Evolutionary conservation across 2,329 filamentous ascomycete species (phyloP), one percentile per base, ranked within the genome.

Genomic region (Diplodia mutila): DNA sequence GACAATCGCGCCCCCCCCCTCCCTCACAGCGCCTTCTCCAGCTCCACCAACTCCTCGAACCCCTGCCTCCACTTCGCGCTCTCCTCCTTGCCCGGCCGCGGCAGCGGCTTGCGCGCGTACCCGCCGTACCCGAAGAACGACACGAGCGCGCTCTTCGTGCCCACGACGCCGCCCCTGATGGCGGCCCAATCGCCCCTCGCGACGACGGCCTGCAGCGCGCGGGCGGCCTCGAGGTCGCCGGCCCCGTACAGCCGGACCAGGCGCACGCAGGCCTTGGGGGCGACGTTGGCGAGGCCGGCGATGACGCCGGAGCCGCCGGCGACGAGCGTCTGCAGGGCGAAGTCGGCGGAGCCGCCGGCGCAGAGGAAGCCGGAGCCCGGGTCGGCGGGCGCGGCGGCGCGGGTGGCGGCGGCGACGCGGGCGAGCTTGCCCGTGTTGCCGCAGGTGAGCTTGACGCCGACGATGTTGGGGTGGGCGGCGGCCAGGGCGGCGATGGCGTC

Each of bases 251-350:
- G 80, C 69, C 87, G 79, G 66, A 88, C 77, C 18, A 92, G 80
- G 73, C 87, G 81, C 29, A 89, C 84, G 76, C 89, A 90, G 3
- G 89, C 81, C 73, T 86, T 89, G 37, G 90, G 91, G 2, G 88
- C 85, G 53, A 93, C 82, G 76, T 94, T 93, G 34, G 86, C 91
- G 66, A 90, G 83, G 14, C 90, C 91, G 16, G 87, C 88, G 70
- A 93, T 90, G 73, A 91, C 86, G 39, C 91, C 91, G 67, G 89
- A 86, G 3, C 89, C 90, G 27, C 90, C 91, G 4, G 87, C 89
- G 52, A 90, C 83, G 48, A 92, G 78, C 0, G 88, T 89, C 76
- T 92, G 90, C 14, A 93, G 79, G 14, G 88, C 89, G 77, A 92
- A 92, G 79, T 93, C 90, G 64, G 89, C 89, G 59, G 87, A 90